Base-by-base conservation (phyloP, 2,329 filamentous ascomycete genomes). In the Aspergillus melleus region DNA sequence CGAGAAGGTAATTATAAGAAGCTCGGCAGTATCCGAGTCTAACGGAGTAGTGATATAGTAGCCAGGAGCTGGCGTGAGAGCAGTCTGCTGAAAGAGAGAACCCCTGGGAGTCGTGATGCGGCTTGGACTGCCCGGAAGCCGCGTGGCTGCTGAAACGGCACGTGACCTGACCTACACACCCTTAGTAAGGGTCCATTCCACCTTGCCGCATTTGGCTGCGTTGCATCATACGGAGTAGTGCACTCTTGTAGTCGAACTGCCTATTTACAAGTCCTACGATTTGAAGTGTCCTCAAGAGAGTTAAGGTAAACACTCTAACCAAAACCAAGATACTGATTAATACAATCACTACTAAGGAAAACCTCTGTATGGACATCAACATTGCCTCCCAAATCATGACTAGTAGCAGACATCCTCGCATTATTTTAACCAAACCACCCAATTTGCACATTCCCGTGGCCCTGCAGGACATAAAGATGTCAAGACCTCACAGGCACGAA, bases 91-190 rank as follows among this genome's bases (percentile, higher is more conserved):
- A 22, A 52, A 42, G 54, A 52, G 54, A 30, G 42, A 44, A 46
- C 22, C 52, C 52, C 49, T 54, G n/a, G 44, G 42, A 20, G 11
- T n/a, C 12, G 53, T 19, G 52, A 49, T 47, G 49, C 49, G 39
- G 36, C 32, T 22, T 51, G 29, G 50, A 24, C 46, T 55, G 55
- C 46, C 30, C 57, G 57, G 9, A 26, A 54, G 53, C 54, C 54
- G 68, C 62, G 62, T 66, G 55, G 61, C 60, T 63, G 64, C 56
- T 61, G 0, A 3, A 2, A 20, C 4, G 9, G 3, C 68, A 69
- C 67, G 64, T 70, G 68, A 66, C 44, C 0, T 6, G 1, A 16
- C 4, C n/a, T 20, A 6, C 16, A 6, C 22, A 24, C 9, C 20
- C n/a, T 47, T 22, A 47, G 5, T 47, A 24, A 47, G 44, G 4